Evolutionary conservation across 208 protist genomes (phyloP), one percentile per base, ranked within the genome.

Genomic region (Acanthamoeba healyi): DNA sequence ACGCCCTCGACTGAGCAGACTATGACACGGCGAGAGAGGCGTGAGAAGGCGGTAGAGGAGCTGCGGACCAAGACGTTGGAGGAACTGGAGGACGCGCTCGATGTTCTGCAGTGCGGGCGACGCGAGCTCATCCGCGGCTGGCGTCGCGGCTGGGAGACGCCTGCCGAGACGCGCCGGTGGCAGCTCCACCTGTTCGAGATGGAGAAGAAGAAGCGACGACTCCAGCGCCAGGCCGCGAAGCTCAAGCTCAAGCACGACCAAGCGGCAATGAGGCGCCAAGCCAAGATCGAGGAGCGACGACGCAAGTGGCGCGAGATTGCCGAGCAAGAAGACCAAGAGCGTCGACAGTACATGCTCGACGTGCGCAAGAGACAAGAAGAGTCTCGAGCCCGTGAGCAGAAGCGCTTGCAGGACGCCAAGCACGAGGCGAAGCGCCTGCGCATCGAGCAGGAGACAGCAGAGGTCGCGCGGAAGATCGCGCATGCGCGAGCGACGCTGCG

Each of bases 121-220:
- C 32, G 36, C 22, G 70, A 79, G 70, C 70, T 79, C 34, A 46
- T 79, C 70, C 70, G 70, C 70, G 70, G 70, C 26, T 79, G 70
- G 70, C 70, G 70, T 24, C 32, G 70, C 32, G 70, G 70, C 14
- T 79, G 70, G 70, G 70, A 79, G 38, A 79, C 70, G 0, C 70
- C 36, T 24, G 36, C 26, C 7, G 70, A 79, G 70, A 79, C 70
- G 19, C 70, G 70, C 19, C 70, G 70, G 22, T 79, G 70, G 70
- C 70, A 79, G 34, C 70, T 32, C 36, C 32, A 19, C 10, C 70
- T 79, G 36, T 44, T 79, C 70, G 70, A 79, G 70, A 79, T 46
- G 70, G 70, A 79, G 70, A 79, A 79, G 70, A 38, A 79, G 70
- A 10, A 24, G 38, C 70, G 70, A 15, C 36, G 36, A 15, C 70